Base-by-base conservation (phyloP, 2,329 filamentous ascomycete species). In the Fusarium proliferatum region DNA sequence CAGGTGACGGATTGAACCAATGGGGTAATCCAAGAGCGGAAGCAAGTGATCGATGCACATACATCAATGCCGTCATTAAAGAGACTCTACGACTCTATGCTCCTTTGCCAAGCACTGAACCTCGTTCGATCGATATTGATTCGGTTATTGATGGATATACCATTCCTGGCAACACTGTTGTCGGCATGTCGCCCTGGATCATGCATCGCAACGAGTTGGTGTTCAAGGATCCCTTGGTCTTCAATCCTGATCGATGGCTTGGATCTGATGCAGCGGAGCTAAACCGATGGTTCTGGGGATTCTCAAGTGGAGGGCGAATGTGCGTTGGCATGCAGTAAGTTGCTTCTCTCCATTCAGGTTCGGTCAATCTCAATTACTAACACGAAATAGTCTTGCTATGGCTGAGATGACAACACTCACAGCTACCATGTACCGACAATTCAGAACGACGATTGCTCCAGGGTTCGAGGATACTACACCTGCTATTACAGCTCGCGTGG, bases 101-200 rank as follows among this genome's bases (percentile, higher is more conserved):
- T 16, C 87, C 88, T 1, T 80, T 89, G 12, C 87, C 88, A 1
- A 85, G 85, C 30, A 86, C 84, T 0, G 83, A 89, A 58, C 87
- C 88, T 11, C 82, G 87, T 9, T 84, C 82, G 38, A 33, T 74
- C 2, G 63, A 64, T 1, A 34, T 33, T 4, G 76, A 73, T 12
- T 64, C 69, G 2, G 60, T 60, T 0, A 67, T 80, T 3, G 75
- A 79, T 19, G 78, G 76, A 5, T 80, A 77, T 23, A 26, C 39
- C 0, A 74, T 80, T 13, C 78, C 78, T 0, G 76, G 69, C 0
- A 39, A 71, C 4, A 79, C 77, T 0, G 75, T 79, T 0, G 79
- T 80, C 1, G 67, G 79, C 17, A 79, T 79, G 67, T 74, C 76
- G 1, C 78, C 78, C 2, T 80, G 69, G 45, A 72, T 73, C 3